A percentile compares a stretch with the other conserved stretches of the same genome.
These are phyloP conservation scores for Fabrea salina DNA, from an alignment of 169 alveolate species.

Conservation along the genomic window DNA sequence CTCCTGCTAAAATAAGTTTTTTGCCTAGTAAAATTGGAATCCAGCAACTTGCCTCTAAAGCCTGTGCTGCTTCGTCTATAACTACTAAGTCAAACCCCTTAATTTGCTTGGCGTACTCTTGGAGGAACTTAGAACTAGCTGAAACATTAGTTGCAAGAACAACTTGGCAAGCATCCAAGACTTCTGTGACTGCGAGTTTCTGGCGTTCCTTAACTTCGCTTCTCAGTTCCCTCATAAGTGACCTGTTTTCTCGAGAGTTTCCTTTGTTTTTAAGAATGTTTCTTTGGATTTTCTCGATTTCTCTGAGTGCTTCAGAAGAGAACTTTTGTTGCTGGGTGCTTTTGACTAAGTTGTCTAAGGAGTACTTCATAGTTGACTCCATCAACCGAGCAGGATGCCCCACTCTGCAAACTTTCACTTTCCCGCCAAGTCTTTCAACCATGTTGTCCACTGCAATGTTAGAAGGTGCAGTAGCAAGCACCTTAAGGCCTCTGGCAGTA, in stretches of 20 bases:
- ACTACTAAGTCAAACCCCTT: slow-evolving; percentile 85
- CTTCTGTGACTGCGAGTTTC: slow-evolving; percentile 58
- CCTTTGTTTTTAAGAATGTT: slow-evolving; percentile 57
- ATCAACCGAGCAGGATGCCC: slow-evolving; percentile 86
- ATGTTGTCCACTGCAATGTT: slow-evolving; percentile 95
- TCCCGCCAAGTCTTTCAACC: slow-evolving; percentile 66
- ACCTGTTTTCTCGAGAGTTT: slow-evolving; percentile 64
- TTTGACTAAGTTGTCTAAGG: slow-evolving; percentile 85
- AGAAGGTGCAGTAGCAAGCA: slow-evolving; percentile 94
- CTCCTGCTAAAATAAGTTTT: slow-evolving; percentile 92
- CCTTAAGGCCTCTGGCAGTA: slow-evolving; percentile 64
- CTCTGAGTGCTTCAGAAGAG: slow-evolving; percentile 83
- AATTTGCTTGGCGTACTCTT: slow-evolving; percentile 85
- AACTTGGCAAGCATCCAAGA: slow-evolving; percentile 83
- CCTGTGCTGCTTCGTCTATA: slow-evolving; percentile 96
- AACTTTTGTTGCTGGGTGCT: slow-evolving; percentile 76
- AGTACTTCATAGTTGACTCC: slow-evolving; percentile 87
- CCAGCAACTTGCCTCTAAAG: slow-evolving; percentile 91
- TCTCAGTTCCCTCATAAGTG: slow-evolving; percentile 80
- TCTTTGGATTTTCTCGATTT: slow-evolving; percentile 69
- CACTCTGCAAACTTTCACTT: neutral
- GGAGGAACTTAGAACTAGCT: slow-evolving; percentile 89
- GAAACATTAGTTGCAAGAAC: slow-evolving; percentile 62
- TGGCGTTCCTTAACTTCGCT: slow-evolving; percentile 78
- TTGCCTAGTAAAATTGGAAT: slow-evolving; percentile 90